phyloP scores from a whole-genome alignment of 225 moss, liverwort and hornwort species.

The Rhytidiadelphus loreus region DNA sequence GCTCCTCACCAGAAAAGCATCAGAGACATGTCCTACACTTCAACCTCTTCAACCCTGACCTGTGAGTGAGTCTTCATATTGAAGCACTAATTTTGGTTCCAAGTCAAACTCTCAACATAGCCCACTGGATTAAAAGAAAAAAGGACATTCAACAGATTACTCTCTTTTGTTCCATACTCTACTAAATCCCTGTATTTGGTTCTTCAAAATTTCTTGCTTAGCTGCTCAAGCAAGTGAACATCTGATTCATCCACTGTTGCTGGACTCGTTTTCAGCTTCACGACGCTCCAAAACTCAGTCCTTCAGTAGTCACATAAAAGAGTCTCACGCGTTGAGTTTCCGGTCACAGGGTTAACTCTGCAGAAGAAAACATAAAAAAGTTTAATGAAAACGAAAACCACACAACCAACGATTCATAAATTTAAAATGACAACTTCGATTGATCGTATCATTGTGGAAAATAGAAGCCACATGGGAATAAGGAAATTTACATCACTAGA shows the following conservation, averaged over 20 bases:
- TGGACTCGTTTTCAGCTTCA: background rate
- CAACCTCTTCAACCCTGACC: no score
- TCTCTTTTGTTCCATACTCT: background rate
- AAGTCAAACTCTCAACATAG: background rate
- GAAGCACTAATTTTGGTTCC: background rate
- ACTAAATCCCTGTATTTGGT: background rate
- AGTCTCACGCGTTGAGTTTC: conserved; percentile 83
- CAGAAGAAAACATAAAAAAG: background rate
- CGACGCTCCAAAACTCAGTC: background rate
- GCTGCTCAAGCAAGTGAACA: background rate
- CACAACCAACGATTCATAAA: background rate
- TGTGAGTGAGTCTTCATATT: background rate
- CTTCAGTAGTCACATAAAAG: conserved; percentile 66
- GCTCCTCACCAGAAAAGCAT: no score
- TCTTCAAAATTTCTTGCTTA: background rate
- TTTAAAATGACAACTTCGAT: background rate
- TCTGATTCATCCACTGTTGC: background rate
- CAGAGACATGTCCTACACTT: no score
- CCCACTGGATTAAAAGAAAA: background rate
- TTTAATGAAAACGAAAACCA: background rate
- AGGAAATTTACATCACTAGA: background rate
- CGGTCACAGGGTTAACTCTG: conserved; percentile 87
- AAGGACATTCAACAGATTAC: background rate
- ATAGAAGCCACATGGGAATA: background rate
- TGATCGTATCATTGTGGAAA: no score